Percentiles rank a stretch among this genome's conserved stretches.
phyloP scores from a whole-genome alignment of 768 basidiomycete genomes.

The Pleurotus pulmonarius region DNA sequence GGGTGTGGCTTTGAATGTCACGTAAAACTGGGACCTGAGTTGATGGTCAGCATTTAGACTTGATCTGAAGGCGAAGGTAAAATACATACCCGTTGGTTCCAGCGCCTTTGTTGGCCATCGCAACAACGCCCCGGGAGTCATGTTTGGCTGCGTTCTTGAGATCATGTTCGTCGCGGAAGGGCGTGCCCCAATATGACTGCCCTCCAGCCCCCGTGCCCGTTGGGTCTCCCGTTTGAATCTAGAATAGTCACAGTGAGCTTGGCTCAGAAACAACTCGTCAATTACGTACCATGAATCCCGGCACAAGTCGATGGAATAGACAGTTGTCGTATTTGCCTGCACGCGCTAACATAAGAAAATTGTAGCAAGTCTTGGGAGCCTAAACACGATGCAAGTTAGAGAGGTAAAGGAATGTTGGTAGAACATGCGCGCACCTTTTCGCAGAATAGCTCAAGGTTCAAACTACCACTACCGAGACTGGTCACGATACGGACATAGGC shows the following conservation, averaged over 20 bases:
- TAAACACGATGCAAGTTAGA: conserved; percentile 21
- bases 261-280: not conserved
- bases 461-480: conserved; percentile 79
- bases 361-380: conserved; percentile 99
- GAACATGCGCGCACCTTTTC: conserved; percentile 60
- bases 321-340: conserved; percentile 88
- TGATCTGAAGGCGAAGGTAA: conserved; percentile 2
- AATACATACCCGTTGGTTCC: conserved; percentile 76
- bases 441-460: conserved; percentile 83
- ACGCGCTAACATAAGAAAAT: conserved; percentile 91
- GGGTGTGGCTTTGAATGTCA: conserved; percentile 81
- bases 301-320: conserved; percentile 89
- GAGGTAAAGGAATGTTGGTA: not conserved
- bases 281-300: conserved; percentile 83
- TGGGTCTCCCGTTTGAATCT: conserved; percentile 99
- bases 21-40: conserved; percentile 84
- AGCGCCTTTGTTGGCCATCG: conserved; percentile 96
- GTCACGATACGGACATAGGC: conserved; percentile 97
- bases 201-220: conserved; percentile 95
- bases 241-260: conserved; percentile 6
- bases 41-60: not conserved
- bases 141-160: conserved; percentile 86
- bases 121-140: conserved; percentile 77
- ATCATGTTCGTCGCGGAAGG: conserved; percentile 93
- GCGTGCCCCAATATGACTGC: conserved; percentile 89